Base-by-base conservation (phyloP, 768 basidiomycete species). In the Tylopilus intermedius region DNA sequence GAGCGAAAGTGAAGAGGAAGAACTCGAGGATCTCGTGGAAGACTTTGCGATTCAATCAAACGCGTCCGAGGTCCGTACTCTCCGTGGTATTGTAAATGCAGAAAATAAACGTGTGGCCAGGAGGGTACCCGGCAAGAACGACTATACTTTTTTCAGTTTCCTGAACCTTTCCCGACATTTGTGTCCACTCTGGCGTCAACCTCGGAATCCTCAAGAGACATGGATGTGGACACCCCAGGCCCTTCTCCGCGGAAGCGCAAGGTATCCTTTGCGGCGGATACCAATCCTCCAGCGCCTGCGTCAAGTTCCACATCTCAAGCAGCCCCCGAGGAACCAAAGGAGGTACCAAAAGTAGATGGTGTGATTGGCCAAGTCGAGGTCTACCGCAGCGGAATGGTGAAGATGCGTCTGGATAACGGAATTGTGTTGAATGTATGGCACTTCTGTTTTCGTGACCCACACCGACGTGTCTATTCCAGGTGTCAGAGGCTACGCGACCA, bases 61-160 rank as follows among this genome's bases (percentile, higher is more conserved):
- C 8, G 41, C 65, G 41, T 68, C 74, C 35, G 69, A 78, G 59
- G 81, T 82, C 21, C 46, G 56, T 58, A 35, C 22, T 38, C 39
- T 33, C 42, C 33, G 40, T 27, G 18, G 11, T n/a, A 39, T 44
- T 18, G 37, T 26, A 49, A 44, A 47, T 5, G 4, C 38, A 18
- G 24, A 22, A 15, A 21, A 44, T 37, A 55, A 21, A 0, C n/a
- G 6, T 47, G 29, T 40, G 15, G 43, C 21, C 60, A 85, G 82
- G 80, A 74, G 26, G 65, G 72, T 46, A 58, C 77, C 35, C 76
- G 75, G 48, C 83, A 82, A 67, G 85, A 90, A 49, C 76, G 79
- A 18, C 71, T 95, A 4, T 95, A 88, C 63, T 85, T 93, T 59
- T 94, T 95, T 72, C 92, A 94, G 64, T 95, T 95, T 62, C 94